Evolutionary conservation across 2,329 filamentous ascomycete species (phyloP).

Genomic region (Diplodia sapinea): DNA sequence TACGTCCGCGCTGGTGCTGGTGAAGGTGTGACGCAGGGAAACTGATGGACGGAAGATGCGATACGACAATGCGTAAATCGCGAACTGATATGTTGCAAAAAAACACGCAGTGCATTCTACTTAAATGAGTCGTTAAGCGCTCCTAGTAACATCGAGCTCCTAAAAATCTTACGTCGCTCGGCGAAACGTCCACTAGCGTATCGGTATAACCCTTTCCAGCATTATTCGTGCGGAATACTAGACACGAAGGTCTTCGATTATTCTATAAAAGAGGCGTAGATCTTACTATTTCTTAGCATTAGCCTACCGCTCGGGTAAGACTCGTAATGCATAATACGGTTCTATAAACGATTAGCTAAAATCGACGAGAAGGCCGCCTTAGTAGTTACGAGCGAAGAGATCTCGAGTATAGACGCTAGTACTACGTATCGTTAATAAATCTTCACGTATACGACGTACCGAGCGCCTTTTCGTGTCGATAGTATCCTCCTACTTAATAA

Average conservation of each 20-base stretch:
- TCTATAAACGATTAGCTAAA: not conserved
- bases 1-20: no score
- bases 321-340: not conserved
- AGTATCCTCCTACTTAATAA: not conserved
- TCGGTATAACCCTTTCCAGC: not conserved
- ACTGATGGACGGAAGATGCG: no score
- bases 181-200: not conserved
- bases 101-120: not conserved
- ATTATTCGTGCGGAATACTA: not conserved
- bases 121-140: conserved; percentile 31
- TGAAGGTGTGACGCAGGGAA: no score
- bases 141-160: not conserved
- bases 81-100: no score
- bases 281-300: not conserved
- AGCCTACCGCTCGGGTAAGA: not conserved
- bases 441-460: not conserved
- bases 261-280: not conserved
- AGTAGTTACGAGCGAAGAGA: no score
- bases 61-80: no score
- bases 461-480: not conserved
- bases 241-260: not conserved
- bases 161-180: not conserved
- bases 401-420: no score
- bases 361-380: no score
- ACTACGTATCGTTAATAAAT: not conserved